Conservation (phyloP, 148 eudicot species). For the Spergularia marina region DNA sequence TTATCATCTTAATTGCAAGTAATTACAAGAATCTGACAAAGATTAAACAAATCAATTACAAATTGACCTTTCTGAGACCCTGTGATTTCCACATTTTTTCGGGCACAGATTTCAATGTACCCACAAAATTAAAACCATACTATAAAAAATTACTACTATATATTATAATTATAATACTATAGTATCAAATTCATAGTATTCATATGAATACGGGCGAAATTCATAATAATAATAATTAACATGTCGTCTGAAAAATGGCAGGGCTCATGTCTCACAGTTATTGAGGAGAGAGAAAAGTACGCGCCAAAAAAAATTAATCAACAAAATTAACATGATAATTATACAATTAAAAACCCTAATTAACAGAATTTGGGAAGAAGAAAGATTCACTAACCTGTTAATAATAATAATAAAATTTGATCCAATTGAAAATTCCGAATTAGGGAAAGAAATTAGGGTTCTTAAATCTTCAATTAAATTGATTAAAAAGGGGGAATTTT, state of each 20-base stretch:
- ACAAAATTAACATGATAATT: background rate
- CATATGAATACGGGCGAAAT: slow-evolving; percentile 21
- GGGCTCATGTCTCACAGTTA: slow-evolving; percentile 43
- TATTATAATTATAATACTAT: background rate
- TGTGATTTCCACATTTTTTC: slow-evolving; percentile 26
- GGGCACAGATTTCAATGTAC: slow-evolving; percentile 28
- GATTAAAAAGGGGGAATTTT: background rate
- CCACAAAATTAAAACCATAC: background rate
- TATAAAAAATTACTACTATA: background rate
- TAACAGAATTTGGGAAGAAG: background rate
- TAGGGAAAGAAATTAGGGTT: background rate
- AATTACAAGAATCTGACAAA: slow-evolving; percentile 24
- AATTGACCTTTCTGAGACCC: slow-evolving; percentile 38
- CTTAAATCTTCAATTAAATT: background rate
- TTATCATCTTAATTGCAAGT: background rate
- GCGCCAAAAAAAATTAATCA: slow-evolving; percentile 15
- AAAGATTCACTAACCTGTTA: slow-evolving; percentile 21
- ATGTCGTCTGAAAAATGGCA: slow-evolving; percentile 34
- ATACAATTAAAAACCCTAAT: background rate
- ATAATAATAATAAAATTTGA: background rate
- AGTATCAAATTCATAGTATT: background rate
- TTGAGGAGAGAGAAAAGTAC: slow-evolving; percentile 12
- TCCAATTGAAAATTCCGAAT: background rate
- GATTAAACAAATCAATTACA: slow-evolving; percentile 17
- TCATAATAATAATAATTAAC: background rate